These are phyloP conservation scores for Pseudohyphozyma bogoriensis DNA, from an alignment of 768 basidiomycete species.

Conservation along the genomic window DNA sequence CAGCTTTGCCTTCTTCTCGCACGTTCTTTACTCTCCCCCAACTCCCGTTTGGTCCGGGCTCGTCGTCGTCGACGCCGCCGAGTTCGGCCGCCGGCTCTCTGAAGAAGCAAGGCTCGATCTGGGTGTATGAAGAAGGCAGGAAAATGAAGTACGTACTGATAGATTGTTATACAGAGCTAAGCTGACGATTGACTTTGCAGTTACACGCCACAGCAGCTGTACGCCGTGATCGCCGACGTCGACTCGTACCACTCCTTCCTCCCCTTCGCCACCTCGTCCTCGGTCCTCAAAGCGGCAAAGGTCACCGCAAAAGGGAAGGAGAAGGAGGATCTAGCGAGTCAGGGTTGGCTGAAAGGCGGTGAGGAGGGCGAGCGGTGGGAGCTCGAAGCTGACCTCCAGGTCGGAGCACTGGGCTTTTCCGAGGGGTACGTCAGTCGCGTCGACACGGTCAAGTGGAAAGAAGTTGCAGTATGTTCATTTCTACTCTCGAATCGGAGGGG, in stretches of 20 bases:
- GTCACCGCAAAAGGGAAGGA: too few relatives aligned
- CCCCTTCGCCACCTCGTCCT: slow-evolving; percentile 73
- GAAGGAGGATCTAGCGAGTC: too few relatives aligned
- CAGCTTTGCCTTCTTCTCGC: background rate
- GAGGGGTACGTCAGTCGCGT: slow-evolving; percentile 84
- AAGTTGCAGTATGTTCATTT: slow-evolving; percentile 56
- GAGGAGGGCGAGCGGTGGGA: slow-evolving; percentile 38
- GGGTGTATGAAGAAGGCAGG: background rate
- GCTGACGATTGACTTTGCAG: slow-evolving; percentile 1
- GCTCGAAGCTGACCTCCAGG: slow-evolving; percentile 68
- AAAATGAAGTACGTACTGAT: background rate
- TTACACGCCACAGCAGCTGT: slow-evolving; percentile 67
- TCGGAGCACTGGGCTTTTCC: slow-evolving; percentile 75
- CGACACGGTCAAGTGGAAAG: slow-evolving; percentile 63
- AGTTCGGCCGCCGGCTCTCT: background rate
- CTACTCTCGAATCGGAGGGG: slow-evolving; percentile 7
- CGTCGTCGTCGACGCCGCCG: background rate
- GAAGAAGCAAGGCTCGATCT: background rate
- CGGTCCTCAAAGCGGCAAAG: slow-evolving; percentile 44
- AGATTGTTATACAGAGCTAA: background rate
- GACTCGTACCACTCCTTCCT: slow-evolving; percentile 75
- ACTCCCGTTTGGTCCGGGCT: slow-evolving; percentile 2
- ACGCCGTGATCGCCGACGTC: slow-evolving; percentile 77
- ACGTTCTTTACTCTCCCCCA: slow-evolving; percentile 18
- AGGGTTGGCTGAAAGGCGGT: slow-evolving; percentile 26